A percentile compares a stretch with the other conserved stretches of the same genome.
These are phyloP conservation scores for Salmacisia buchloeana DNA, from an alignment of 1,284 basidiomycete genomes.

Conservation along the genomic window DNA sequence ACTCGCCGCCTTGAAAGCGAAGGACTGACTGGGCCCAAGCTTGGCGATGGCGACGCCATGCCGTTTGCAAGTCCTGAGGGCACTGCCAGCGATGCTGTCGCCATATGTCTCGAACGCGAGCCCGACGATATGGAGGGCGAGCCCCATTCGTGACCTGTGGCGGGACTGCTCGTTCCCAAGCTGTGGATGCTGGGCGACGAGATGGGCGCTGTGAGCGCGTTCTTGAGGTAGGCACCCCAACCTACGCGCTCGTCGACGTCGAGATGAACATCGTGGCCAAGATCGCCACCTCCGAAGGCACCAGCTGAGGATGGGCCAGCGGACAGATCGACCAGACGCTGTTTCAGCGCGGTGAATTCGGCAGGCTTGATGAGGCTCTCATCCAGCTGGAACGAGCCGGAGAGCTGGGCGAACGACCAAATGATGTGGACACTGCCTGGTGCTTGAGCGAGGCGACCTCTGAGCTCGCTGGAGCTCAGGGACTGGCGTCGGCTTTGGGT, in stretches of 20 bases:
- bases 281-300: constrained; percentile 15
- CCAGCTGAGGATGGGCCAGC: not conserved
- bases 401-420: constrained; percentile 77
- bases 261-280: constrained; percentile 26
- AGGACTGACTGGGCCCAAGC: not conserved
- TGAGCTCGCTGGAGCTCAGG: not conserved
- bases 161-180: not conserved
- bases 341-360: constrained; percentile 52
- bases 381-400: constrained; percentile 62
- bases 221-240: constrained; percentile 2
- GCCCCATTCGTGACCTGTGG: constrained; percentile 2
- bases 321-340: constrained; percentile 13
- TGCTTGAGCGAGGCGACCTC: constrained; percentile 6
- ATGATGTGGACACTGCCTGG: constrained; percentile 66
- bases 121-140: not conserved
- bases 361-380: constrained; percentile 51
- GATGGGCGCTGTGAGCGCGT: not conserved
- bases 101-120: not conserved
- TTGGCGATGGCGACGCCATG: not conserved
- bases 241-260: constrained; percentile 1
- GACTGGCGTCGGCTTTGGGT: not conserved
- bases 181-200: constrained; percentile 1
- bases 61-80: not conserved
- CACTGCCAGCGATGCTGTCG: not conserved
- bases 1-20: constrained; percentile 4